Conservation (phyloP, 495 filamentous ascomycete species). For the Rostrohypoxylon terebratum region DNA sequence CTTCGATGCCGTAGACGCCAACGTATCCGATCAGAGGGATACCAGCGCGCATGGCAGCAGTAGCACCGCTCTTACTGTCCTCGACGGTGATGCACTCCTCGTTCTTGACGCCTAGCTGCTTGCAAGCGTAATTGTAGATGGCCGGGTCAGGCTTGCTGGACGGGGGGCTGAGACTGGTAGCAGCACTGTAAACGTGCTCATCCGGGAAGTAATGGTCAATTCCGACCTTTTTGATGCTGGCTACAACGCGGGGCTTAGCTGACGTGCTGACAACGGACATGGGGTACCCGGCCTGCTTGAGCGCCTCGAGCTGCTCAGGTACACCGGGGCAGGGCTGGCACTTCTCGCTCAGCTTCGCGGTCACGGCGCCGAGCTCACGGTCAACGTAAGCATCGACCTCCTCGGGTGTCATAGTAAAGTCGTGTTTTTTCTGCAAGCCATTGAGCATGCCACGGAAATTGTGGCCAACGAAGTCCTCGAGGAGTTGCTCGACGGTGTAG, state of each 20-base stretch:
- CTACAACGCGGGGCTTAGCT: constrained; percentile 81
- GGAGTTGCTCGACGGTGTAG: constrained; percentile 83
- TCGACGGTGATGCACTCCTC: constrained; percentile 86
- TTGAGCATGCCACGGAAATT: constrained; percentile 92
- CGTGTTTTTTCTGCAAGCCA: constrained; percentile 79
- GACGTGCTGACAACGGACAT: constrained; percentile 86
- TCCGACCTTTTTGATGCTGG: constrained; percentile 82
- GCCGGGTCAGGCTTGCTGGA: constrained; percentile 94
- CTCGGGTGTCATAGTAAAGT: constrained; percentile 72
- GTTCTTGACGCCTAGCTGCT: constrained; percentile 78
- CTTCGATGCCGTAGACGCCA: constrained; percentile 74
- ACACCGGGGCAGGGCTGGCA: constrained; percentile 77
- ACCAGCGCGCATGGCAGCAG: constrained; percentile 81
- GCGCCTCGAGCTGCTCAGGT: constrained; percentile 72
- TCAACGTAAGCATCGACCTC: constrained; percentile 82
- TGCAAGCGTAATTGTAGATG: constrained; percentile 85
- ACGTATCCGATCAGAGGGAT: constrained; percentile 90
- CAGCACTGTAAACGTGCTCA: constrained; percentile 84
- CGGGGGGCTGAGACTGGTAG: constrained; percentile 79
- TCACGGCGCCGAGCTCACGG: constrained; percentile 85
- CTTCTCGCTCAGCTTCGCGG: constrained; percentile 81
- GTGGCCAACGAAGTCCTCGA: constrained; percentile 91
- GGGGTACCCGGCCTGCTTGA: constrained; percentile 72
- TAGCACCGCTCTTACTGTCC: constrained; percentile 88
- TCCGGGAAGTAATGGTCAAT: constrained; percentile 83